Evolutionary conservation across 2,329 filamentous ascomycete genomes (phyloP).

Genomic region (Phyllosticta capitalensis): DNA sequence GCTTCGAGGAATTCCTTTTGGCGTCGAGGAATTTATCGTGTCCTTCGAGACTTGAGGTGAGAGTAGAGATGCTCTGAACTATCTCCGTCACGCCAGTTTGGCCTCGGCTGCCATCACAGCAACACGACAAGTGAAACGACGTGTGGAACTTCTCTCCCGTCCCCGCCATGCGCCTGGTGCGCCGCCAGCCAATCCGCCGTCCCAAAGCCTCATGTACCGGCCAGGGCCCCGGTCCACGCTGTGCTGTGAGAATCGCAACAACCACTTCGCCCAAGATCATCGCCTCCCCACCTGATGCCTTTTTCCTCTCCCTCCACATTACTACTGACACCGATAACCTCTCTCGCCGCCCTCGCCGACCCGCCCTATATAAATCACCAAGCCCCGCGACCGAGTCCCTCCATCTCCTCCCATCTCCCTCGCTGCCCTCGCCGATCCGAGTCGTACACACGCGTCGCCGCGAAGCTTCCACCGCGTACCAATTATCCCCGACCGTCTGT

Average conservation of each 20-base stretch:
- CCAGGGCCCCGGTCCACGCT: not conserved
- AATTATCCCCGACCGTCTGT: not conserved
- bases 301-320: not conserved
- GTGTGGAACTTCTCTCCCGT: not conserved
- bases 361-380: not conserved
- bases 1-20: too few species aligned
- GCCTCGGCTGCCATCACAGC: not conserved
- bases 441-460: not conserved
- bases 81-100: not conserved
- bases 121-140: not conserved
- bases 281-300: not conserved
- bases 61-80: not conserved
- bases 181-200: not conserved
- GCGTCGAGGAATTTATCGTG: too few species aligned
- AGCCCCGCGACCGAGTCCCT: not conserved
- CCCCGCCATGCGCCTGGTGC: not conserved
- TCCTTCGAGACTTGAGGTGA: too few species aligned
- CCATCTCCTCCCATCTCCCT: not conserved
- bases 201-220: conserved; percentile 6
- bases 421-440: not conserved
- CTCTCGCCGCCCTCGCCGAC: not conserved
- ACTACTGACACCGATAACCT: not conserved
- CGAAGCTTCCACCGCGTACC: not conserved
- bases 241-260: not conserved
- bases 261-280: not conserved